Evolutionary conservation across 345 rosid genomes (phyloP), one percentile per base, ranked within the genome.

Genomic region (Geranium rotundifolium): DNA sequence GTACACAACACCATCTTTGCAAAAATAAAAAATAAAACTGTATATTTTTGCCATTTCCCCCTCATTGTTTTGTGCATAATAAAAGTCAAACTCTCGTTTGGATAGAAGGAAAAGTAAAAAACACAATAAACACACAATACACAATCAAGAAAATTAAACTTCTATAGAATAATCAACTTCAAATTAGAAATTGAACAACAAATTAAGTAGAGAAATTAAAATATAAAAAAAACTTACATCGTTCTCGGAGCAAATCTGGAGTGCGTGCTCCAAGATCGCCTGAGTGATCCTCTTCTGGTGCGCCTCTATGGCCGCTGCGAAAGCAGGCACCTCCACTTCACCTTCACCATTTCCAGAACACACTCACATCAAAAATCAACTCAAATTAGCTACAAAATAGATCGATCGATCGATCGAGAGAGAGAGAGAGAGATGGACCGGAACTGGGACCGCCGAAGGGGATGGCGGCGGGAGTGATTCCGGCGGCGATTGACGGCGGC

Each of bases 371-470:
- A 52, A 29, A 66, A 19, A 29, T 61, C 29, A 16, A 14, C 31
- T 61, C 31, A 18, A 4, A 8, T 50, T 4, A 5, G 17, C 29
- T 7, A 6, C 7, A 4, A 19, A 29, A 23, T 23, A 23, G 27
- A 23, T 23, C 27, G 27, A 23, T 23, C 27, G 27, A 62, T 16
- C 4, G 17, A n/a, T 20, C 55, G 2, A 2, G 41, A 52, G 31
- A 17, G 14, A 2, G 31, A 7, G 54, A 58, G 50, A 39, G 27
- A 49, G 59, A 65, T 62, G 4, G 50, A 29, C 57, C 80, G 70
- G 64, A 76, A 91, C 98, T 82, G 75, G 95, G 95, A 2, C 97
- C 97, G 59, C 97, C 96, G 71, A 89, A 92, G 57, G 99, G 99
- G 63, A 89, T 87, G 56, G 77, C 70, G 7, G 96, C 97, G 16